Evolutionary conservation across 2,329 filamentous ascomycete genomes (phyloP).

Genomic region (Myotisia sp.): DNA sequence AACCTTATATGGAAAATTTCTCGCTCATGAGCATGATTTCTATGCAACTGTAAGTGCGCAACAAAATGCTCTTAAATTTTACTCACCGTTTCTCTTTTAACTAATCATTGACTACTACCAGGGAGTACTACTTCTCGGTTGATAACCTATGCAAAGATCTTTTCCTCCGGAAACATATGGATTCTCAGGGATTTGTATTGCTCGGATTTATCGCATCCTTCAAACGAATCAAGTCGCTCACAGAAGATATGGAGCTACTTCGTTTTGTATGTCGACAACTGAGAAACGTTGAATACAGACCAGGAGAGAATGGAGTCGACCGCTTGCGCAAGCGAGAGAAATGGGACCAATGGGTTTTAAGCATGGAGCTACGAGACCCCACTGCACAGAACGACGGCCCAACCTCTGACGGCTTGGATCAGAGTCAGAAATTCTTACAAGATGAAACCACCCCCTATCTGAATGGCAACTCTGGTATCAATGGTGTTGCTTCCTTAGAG

Average conservation of each 20-base stretch:
- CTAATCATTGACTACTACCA: conserved; percentile 20
- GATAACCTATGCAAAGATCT: conserved; percentile 91
- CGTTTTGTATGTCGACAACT: conserved; percentile 62
- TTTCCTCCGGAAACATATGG: conserved; percentile 81
- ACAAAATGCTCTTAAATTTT: too few species aligned
- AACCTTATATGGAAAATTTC: conserved; percentile 44
- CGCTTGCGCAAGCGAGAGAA: conserved; percentile 58
- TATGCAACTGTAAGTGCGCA: conserved; percentile 42
- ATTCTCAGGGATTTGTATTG: conserved; percentile 81
- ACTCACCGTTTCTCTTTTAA: conserved; percentile 1
- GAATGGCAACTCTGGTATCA: conserved; percentile 15
- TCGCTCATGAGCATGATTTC: conserved; percentile 44
- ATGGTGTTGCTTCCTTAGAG: conserved; percentile 27
- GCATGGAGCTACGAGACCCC: conserved; percentile 55
- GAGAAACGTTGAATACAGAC: conserved; percentile 55
- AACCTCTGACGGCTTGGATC: conserved; percentile 27
- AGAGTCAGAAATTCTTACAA: too few species aligned
- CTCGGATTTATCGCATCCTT: conserved; percentile 71
- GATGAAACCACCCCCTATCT: too few species aligned
- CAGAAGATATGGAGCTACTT: conserved; percentile 57
- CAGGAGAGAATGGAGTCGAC: conserved; percentile 63
- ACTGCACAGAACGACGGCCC: conserved; percentile 61
- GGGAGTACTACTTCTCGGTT: conserved; percentile 94
- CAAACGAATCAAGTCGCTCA: conserved; percentile 63
- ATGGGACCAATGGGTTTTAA: conserved; percentile 69